phyloP scores from a whole-genome alignment of 257 asterid genomes.

The Nicotiana obtusifolia region DNA sequence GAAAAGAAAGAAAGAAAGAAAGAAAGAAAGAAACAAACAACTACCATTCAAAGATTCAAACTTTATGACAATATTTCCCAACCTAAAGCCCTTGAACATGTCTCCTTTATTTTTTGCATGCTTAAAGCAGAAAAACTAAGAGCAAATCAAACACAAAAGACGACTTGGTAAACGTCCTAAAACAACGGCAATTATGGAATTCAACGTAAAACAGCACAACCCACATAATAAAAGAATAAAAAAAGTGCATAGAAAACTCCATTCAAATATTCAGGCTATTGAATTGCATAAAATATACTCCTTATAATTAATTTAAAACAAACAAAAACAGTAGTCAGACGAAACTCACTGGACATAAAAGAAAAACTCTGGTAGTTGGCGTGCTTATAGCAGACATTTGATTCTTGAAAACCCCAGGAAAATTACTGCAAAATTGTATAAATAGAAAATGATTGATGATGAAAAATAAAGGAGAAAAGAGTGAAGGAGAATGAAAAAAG shows the following conservation, averaged over 20 bases:
- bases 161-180: slow-evolving; percentile 33
- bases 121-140: slow-evolving; percentile 12
- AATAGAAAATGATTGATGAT: slow-evolving; percentile 1
- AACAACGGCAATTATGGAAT: slow-evolving; percentile 26
- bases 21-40: background rate
- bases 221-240: background rate
- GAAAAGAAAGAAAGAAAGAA: slow-evolving; percentile 7
- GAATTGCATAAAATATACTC: slow-evolving; percentile 1
- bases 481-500: background rate
- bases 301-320: background rate
- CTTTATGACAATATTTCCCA: slow-evolving; percentile 13
- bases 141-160: slow-evolving; percentile 38
- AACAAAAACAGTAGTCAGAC: background rate
- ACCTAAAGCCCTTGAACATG: slow-evolving; percentile 53
- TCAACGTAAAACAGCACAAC: slow-evolving; percentile 13
- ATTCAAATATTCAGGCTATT: slow-evolving; percentile 24
- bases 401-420: slow-evolving; percentile 20
- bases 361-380: slow-evolving; percentile 25
- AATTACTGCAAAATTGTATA: slow-evolving; percentile 10
- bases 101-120: slow-evolving; percentile 6
- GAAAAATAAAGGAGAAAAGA: background rate
- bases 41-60: slow-evolving; percentile 23
- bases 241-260: slow-evolving; percentile 1
- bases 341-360: slow-evolving; percentile 7
- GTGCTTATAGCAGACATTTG: slow-evolving; percentile 36